Percentiles rank a stretch among this genome's conserved stretches.
phyloP scores from a whole-genome alignment of 306 rosid genomes.

The Lathyrus oleraceus region DNA sequence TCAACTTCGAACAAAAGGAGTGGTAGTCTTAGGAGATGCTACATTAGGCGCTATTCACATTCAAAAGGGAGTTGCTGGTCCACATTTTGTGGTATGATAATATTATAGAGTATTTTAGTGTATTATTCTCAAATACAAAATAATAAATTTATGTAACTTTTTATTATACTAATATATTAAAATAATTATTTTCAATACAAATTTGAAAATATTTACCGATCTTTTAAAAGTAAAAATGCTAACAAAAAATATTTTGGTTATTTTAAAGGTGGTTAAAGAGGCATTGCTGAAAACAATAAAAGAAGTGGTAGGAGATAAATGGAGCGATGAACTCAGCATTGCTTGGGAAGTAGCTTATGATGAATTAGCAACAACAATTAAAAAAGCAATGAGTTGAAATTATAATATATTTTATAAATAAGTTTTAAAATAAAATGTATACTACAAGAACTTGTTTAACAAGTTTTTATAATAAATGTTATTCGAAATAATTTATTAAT shows the following conservation, averaged over 20 bases:
- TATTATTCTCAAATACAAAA: not conserved
- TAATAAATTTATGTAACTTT: not conserved
- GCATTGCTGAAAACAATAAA: slow-evolving; percentile 12
- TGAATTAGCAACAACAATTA: slow-evolving; percentile 30
- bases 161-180: not conserved
- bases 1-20: slow-evolving; percentile 33
- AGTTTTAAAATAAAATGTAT: not conserved
- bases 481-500: not conserved
- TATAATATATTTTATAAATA: not conserved
- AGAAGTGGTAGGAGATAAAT: slow-evolving; percentile 22
- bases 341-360: slow-evolving; percentile 40
- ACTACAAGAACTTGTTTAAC: not conserved
- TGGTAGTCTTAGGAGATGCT: not conserved
- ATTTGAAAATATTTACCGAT: not conserved
- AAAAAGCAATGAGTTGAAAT: slow-evolving; percentile 21
- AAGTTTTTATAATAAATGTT: not conserved
- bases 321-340: slow-evolving; percentile 20
- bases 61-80: slow-evolving; percentile 15
- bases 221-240: not conserved
- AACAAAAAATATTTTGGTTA: not conserved
- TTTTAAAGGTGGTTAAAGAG: slow-evolving; percentile 34
- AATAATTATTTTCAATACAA: not conserved
- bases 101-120: not conserved
- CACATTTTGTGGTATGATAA: slow-evolving; percentile 34
- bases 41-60: slow-evolving; percentile 27